Percentiles rank a stretch among this genome's conserved stretches.
Evolutionary conservation across 2,329 filamentous ascomycete genomes (phyloP).

Genomic region (Plectosphaerella sp.): DNA sequence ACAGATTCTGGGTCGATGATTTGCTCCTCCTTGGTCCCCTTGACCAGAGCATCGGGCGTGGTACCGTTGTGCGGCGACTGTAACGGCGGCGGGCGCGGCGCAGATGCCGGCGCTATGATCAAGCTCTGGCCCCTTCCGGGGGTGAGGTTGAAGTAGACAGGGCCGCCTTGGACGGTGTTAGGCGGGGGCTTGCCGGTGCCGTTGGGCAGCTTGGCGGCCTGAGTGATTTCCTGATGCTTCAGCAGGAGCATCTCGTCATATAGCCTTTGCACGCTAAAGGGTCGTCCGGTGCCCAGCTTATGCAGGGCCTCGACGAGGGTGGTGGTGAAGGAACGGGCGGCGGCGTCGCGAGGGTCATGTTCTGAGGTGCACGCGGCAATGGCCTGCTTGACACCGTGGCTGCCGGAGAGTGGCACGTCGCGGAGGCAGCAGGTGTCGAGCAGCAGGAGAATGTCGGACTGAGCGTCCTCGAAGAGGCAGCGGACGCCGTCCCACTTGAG

Average conservation of each 20-base stretch:
- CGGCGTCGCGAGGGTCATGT: constrained; percentile 36
- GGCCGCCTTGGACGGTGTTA: constrained; percentile 25
- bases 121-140: constrained; percentile 49
- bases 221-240: constrained; percentile 38
- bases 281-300: constrained; percentile 45
- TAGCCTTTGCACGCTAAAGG: constrained; percentile 52
- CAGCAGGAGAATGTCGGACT: constrained; percentile 58
- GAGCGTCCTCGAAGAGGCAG: constrained; percentile 57
- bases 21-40: constrained; percentile 29
- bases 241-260: constrained; percentile 49
- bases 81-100: constrained; percentile 22
- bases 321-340: constrained; percentile 55
- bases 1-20: constrained; percentile 43
- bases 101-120: constrained; percentile 42
- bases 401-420: constrained; percentile 44
- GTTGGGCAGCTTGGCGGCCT: constrained; percentile 39
- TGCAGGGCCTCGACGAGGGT: constrained; percentile 50
- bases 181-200: constrained; percentile 31
- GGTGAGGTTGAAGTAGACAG: constrained; percentile 52
- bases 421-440: constrained; percentile 58
- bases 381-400: constrained; percentile 55
- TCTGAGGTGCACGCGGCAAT: constrained; percentile 57
- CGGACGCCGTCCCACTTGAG: constrained; percentile 61
- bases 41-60: constrained; percentile 10
- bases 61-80: constrained; percentile 21